phyloP scores from a whole-genome alignment of 768 basidiomycete species.

The Agaricus bisporus region DNA sequence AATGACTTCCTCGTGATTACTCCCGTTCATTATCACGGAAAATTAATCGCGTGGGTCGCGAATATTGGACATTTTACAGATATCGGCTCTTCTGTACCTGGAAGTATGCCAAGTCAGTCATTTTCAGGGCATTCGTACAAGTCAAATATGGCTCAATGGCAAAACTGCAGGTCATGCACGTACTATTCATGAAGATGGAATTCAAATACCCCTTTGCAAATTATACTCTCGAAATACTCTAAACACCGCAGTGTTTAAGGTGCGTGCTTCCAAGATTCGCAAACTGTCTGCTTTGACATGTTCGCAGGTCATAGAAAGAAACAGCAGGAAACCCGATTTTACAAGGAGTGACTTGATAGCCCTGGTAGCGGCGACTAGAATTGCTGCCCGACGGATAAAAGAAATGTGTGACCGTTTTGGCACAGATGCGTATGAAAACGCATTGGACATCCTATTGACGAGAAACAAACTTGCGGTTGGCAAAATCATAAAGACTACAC shows the following conservation, averaged over 20 bases:
- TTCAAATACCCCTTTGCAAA: conserved; percentile 23
- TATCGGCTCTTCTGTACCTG: conserved; percentile 18
- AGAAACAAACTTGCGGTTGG: conserved; percentile 23
- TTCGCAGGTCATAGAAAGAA: conserved; percentile 15
- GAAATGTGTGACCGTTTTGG: conserved; percentile 23
- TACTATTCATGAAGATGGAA: conserved; percentile 22
- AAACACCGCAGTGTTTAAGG: conserved; percentile 21
- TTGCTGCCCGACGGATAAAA: conserved; percentile 18
- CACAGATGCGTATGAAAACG: conserved; percentile 17
- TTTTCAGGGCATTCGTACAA: not conserved
- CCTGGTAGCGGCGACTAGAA: conserved; percentile 21
- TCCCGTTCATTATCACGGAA: conserved; percentile 21
- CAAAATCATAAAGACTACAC: conserved; percentile 20
- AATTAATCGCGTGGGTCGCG: conserved; percentile 23
- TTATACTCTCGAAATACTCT: conserved; percentile 19
- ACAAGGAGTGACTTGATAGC: conserved; percentile 23
- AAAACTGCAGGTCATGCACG: conserved; percentile 11
- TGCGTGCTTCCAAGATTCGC: not conserved
- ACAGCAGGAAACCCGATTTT: conserved; percentile 23
- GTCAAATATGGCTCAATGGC: no score
- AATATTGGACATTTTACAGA: conserved; percentile 25
- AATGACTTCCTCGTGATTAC: conserved; percentile 24
- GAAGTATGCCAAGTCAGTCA: conserved; percentile 16
- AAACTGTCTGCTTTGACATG: not conserved
- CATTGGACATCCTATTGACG: conserved; percentile 19